A percentile compares a stretch with the other conserved stretches of the same genome.
Conservation (phyloP, 352 stramenopile species). For the Phytophthora vignae region DNA sequence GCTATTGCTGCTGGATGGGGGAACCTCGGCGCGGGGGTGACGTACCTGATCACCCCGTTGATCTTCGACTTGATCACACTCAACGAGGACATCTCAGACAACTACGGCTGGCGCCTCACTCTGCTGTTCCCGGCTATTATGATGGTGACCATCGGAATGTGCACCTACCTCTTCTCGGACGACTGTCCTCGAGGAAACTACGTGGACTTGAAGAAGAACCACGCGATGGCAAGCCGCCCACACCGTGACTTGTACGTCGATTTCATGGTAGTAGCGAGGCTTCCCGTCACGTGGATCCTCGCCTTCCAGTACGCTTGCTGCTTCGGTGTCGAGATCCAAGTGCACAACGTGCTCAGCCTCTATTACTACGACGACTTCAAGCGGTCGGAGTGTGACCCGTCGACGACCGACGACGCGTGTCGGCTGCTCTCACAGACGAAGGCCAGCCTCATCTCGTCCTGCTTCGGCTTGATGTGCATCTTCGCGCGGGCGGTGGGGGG, state of each 20-base stretch:
- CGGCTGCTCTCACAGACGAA: conserved; percentile 33
- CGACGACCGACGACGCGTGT: conserved; percentile 28
- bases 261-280: conserved; percentile 46
- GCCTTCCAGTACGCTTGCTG: conserved; percentile 93
- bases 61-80: conserved; percentile 89
- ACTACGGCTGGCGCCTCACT: conserved; percentile 48
- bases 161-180: conserved; percentile 36
- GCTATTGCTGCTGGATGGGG: conserved; percentile 90
- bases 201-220: conserved; percentile 52
- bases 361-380: conserved; percentile 92
- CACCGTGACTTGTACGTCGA: conserved; percentile 31
- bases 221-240: conserved; percentile 46
- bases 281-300: conserved; percentile 88
- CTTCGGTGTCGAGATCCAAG: conserved; percentile 94
- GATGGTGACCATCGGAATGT: conserved; percentile 71
- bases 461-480: conserved; percentile 95
- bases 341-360: conserved; percentile 92
- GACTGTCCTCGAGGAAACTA: conserved; percentile 52
- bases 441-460: conserved; percentile 85
- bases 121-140: conserved; percentile 88
- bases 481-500: conserved; percentile 90
- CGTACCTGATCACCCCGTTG: conserved; percentile 84
- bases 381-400: conserved; percentile 45
- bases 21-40: conserved; percentile 91
- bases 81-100: conserved; percentile 43